Evolutionary conservation across 495 filamentous ascomycete species (phyloP), one percentile per base, ranked within the genome.

Genomic region (Pseudomonodictys pantanalensis): DNA sequence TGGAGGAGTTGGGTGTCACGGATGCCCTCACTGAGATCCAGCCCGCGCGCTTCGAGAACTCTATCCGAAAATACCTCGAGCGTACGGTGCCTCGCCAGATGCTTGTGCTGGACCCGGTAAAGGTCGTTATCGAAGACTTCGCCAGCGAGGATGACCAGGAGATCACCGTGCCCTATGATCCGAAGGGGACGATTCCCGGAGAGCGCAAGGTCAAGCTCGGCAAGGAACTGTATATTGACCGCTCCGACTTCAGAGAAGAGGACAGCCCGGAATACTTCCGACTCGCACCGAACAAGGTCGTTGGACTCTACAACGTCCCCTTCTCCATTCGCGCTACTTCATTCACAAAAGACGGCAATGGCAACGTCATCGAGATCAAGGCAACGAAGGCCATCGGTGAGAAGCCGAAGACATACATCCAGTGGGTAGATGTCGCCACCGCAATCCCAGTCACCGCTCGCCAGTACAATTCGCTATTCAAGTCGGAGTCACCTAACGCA

Each of bases 261-360:
- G 90, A 92, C 71, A 83, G 81, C 65, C 82, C 86, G 44, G 88
- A 95, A 58, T 96, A 90, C 77, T 97, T 96, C 84, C 91, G 95
- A 20, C 84, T 98, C 23, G 89, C 95, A 0, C 92, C 92, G 0
- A 89, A 88, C 58, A 93, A 97, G 75, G 79, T 82, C 5, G 92
- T 97, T 42, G 95, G 93, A 42, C 80, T 98, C 1, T 80, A 95
- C 56, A 86, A 95, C 68, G 87, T 82, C 3, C 89, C 91, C 0
- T 87, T 82, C 75, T 88, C 91, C 1, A 89, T 98, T 73, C 88
- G 82, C 18, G 91, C 89, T 6, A 88, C 83, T 1, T 82, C 80
- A 6, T 92, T 89, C 72, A 81, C 79, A 18, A 93, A 87, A 63
- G 87, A 92, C 67, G 76, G 73, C 1, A 84, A 80, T 4, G 91